Conservation (phyloP, 768 basidiomycete genomes). For the Kwoniella sp. region DNA sequence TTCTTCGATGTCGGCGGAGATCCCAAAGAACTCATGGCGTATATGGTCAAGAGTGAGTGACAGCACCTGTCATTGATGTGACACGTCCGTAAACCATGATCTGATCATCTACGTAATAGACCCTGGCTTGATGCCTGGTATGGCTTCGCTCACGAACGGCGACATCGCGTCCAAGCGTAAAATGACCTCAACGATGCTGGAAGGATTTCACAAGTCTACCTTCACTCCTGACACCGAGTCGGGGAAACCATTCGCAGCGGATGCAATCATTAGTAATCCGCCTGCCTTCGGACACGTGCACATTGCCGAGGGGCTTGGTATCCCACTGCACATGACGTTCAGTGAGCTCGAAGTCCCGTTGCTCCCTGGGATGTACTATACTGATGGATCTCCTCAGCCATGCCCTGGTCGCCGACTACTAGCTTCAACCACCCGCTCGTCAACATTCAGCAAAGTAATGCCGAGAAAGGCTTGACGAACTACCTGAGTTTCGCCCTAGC, state of each 20-base stretch:
- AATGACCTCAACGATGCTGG: constrained; percentile 66
- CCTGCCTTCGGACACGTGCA: constrained; percentile 69
- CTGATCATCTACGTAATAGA: constrained; percentile 55
- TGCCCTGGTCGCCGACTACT: constrained; percentile 68
- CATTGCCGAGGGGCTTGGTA: constrained; percentile 67
- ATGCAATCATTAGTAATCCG: constrained; percentile 70
- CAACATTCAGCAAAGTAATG: constrained; percentile 64
- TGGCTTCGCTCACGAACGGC: constrained; percentile 64
- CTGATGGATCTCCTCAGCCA: too few relatives aligned
- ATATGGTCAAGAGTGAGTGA: constrained; percentile 69
- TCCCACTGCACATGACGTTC: constrained; percentile 64
- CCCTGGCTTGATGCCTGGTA: constrained; percentile 67
- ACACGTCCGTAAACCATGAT: not conserved
- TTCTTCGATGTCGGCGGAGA: constrained; percentile 67
- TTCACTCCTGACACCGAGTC: constrained; percentile 60
- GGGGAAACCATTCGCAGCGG: constrained; percentile 62
- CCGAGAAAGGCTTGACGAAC: constrained; percentile 63
- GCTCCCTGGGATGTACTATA: too few relatives aligned
- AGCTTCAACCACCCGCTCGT: constrained; percentile 68
- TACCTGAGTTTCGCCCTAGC: constrained; percentile 65
- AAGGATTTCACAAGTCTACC: constrained; percentile 65
- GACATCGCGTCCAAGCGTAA: constrained; percentile 65
- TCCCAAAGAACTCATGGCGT: constrained; percentile 69
- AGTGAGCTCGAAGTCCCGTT: too few relatives aligned
- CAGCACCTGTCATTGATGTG: not conserved